Conservation (phyloP, 305 asterid species). For the Fraxinus sp. region DNA sequence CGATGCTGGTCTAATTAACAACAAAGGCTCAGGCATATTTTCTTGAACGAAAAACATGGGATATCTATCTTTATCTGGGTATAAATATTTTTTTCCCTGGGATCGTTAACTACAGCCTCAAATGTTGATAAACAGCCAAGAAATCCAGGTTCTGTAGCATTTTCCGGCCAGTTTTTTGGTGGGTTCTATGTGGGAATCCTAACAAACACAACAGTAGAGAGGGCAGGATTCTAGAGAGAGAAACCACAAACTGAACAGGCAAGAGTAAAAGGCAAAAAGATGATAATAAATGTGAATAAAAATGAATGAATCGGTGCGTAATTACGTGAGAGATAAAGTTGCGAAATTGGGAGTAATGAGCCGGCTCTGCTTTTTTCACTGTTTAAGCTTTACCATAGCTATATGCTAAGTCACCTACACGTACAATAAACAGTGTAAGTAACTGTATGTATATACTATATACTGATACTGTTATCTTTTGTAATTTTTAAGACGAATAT, state of each 20-base stretch:
- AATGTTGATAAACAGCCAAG: constrained; percentile 10
- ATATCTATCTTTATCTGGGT: neutral
- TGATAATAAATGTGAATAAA: constrained; percentile 14
- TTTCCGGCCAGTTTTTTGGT: constrained; percentile 2
- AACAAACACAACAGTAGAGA: constrained; percentile 30
- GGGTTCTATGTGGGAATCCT: constrained; percentile 31
- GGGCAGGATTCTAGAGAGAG: constrained; percentile 27
- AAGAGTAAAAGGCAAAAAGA: neutral
- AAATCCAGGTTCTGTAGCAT: constrained; percentile 36
- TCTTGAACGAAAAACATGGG: neutral
- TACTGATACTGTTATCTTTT: neutral
- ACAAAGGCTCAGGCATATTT: constrained; percentile 50
- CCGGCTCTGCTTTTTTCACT: constrained; percentile 35
- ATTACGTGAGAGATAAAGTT: constrained; percentile 24
- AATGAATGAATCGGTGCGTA: constrained; percentile 21
- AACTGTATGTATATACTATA: neutral
- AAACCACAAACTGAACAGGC: constrained; percentile 17
- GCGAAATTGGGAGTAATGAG: constrained; percentile 18
- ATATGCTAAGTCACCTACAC: neutral
- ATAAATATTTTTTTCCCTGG: neutral
- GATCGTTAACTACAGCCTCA: constrained; percentile 17
- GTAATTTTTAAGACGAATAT: constrained; percentile 22
- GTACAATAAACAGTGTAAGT: constrained; percentile 11
- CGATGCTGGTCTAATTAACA: constrained; percentile 22
- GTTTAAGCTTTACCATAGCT: constrained; percentile 29